Evolutionary conservation across 768 basidiomycete genomes (phyloP).

Genomic region (Lyophyllum atratum): DNA sequence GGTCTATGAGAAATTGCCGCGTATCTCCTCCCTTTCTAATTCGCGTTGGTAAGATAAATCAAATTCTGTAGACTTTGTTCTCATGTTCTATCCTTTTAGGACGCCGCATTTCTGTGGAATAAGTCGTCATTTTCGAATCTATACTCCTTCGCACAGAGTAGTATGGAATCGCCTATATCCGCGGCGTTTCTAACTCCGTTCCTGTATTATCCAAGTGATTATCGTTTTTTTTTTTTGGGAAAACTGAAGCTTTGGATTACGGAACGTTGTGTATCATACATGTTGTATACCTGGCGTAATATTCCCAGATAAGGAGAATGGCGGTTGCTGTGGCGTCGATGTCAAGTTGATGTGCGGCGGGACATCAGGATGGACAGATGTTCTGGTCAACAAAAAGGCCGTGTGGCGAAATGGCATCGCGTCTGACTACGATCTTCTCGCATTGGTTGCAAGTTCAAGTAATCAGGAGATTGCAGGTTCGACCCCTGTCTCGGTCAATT

Average conservation of each 20-base stretch:
- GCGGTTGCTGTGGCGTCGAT: no score
- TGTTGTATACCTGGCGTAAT: no score
- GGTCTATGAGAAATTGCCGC: not conserved
- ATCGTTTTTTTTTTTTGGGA: no score
- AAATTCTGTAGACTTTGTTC: not conserved
- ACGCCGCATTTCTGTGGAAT: not conserved
- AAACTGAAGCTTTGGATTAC: no score
- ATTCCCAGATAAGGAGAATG: no score
- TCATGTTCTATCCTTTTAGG: not conserved
- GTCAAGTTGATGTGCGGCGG: no score
- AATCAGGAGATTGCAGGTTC: conserved; percentile 62
- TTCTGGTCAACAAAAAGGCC: not conserved
- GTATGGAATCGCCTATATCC: no score
- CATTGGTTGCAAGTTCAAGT: not conserved
- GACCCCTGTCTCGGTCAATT: conserved; percentile 52
- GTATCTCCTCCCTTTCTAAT: not conserved
- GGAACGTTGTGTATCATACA: no score
- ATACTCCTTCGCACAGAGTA: no score
- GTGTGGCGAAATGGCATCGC: conserved; percentile 89
- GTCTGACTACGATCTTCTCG: conserved; percentile 88
- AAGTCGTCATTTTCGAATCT: no score
- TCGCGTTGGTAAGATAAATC: not conserved
- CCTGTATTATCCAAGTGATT: no score
- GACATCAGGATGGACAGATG: not conserved
- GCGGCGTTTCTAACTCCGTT: no score